Conservation (phyloP, 305 asterid species). For the Withania somnifera region DNA sequence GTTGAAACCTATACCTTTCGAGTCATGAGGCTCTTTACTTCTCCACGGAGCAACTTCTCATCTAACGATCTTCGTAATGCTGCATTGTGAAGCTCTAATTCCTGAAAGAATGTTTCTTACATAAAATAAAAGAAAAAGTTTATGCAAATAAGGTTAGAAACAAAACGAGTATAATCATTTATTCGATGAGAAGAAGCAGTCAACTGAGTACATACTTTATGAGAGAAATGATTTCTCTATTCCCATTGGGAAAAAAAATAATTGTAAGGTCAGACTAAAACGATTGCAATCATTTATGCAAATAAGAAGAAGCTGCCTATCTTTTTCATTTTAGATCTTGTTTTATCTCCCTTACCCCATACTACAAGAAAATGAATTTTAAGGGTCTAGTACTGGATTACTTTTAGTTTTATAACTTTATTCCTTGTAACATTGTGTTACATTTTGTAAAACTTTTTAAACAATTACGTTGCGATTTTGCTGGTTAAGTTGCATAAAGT, state of each 20-base stretch:
- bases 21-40: not conserved
- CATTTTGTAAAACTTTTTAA: not conserved
- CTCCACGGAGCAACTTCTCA: not conserved
- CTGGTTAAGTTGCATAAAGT: not conserved
- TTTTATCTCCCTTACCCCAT: not conserved
- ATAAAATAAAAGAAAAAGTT: not conserved
- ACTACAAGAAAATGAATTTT: not conserved
- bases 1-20: not conserved
- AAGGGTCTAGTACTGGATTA: not conserved
- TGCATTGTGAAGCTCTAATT: not conserved
- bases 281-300: not conserved
- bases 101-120: not conserved
- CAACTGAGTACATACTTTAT: not conserved
- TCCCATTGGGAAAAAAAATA: too few species aligned
- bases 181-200: not conserved
- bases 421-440: not conserved
- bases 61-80: not conserved
- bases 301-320: not conserved
- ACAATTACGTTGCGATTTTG: not conserved
- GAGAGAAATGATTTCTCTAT: not conserved
- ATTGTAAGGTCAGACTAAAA: not conserved
- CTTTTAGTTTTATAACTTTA: not conserved
- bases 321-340: not conserved
- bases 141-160: not conserved
- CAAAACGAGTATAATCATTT: not conserved